Evolutionary conservation across 352 stramenopile species (phyloP).

Genomic region (Sclerospora graminicola): DNA sequence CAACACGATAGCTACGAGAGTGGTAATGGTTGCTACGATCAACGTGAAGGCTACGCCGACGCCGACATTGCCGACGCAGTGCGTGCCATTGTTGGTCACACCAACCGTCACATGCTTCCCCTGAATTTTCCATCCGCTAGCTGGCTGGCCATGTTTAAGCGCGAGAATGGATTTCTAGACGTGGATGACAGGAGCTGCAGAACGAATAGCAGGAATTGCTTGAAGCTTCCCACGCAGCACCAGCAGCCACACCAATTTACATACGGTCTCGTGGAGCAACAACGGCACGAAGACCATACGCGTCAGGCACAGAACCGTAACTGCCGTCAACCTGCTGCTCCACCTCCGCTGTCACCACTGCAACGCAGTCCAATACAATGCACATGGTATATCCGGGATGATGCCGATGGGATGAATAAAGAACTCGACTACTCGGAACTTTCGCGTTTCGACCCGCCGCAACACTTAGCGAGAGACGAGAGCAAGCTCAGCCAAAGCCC

Average conservation of each 20-base stretch:
- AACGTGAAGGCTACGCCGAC: conserved; percentile 29
- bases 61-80: conserved; percentile 52
- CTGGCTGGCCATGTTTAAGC: conserved; percentile 52
- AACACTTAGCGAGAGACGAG: conserved; percentile 6
- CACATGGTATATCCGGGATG: conserved; percentile 10
- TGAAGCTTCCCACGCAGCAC: conserved; percentile 8
- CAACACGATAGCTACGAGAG: conserved; percentile 15
- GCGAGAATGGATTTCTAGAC: conserved; percentile 33
- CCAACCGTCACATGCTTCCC: conserved; percentile 29
- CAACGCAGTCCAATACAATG: conserved; percentile 6
- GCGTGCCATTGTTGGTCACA: conserved; percentile 37
- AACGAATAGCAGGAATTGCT: conserved; percentile 2
- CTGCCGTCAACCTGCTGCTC: conserved; percentile 12
- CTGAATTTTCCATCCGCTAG: conserved; percentile 29
- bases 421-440: not conserved
- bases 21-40: conserved; percentile 9
- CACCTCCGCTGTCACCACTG: conserved; percentile 5
- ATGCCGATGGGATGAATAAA: not conserved
- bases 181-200: conserved; percentile 9
- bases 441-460: conserved; percentile 2
- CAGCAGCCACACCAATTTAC: conserved; percentile 8
- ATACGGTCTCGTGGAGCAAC: conserved; percentile 13
- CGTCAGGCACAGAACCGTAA: conserved; percentile 11
- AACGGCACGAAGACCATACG: conserved; percentile 6
- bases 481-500: conserved; percentile 11